These are phyloP conservation scores for Clarireedia paspali DNA, from an alignment of 2,329 filamentous ascomycete genomes.

Conservation along the genomic window DNA sequence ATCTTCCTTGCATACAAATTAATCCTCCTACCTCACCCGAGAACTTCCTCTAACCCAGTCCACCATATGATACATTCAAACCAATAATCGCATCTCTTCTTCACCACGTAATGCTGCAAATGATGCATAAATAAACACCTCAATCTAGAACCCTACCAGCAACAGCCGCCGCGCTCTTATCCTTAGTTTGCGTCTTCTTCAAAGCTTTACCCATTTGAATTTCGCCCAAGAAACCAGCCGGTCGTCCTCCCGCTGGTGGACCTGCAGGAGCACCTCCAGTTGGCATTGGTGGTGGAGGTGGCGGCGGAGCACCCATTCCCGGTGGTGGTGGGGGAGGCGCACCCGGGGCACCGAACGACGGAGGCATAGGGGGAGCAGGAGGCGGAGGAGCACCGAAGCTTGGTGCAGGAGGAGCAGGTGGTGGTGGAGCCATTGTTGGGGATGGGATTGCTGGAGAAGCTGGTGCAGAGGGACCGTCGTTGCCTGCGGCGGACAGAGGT, in stretches of 20 bases:
- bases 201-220: slow-evolving; percentile 74
- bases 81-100: neutral
- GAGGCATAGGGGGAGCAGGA: slow-evolving; percentile 35
- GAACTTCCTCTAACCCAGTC: neutral
- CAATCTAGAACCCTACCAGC: slow-evolving; percentile 63
- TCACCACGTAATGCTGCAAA: neutral
- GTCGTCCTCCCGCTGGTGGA: slow-evolving; percentile 34
- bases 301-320: slow-evolving; percentile 25
- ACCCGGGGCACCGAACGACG: slow-evolving; percentile 35
- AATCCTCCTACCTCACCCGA: neutral
- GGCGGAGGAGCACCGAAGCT: slow-evolving; percentile 35
- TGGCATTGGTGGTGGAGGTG: slow-evolving; percentile 35
- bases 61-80: neutral
- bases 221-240: slow-evolving; percentile 64
- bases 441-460: slow-evolving; percentile 32
- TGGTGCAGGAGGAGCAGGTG: slow-evolving; percentile 39
- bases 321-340: slow-evolving; percentile 32
- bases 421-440: slow-evolving; percentile 38
- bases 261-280: slow-evolving; percentile 23
- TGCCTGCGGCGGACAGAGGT: slow-evolving; percentile 74
- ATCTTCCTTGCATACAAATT: neutral
- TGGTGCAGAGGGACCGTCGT: slow-evolving; percentile 45
- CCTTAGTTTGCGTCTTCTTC: slow-evolving; percentile 84
- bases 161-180: slow-evolving; percentile 64
- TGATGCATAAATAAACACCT: neutral